phyloP scores from a whole-genome alignment of 2,329 filamentous ascomycete species.

The Hypoxylon sp. region DNA sequence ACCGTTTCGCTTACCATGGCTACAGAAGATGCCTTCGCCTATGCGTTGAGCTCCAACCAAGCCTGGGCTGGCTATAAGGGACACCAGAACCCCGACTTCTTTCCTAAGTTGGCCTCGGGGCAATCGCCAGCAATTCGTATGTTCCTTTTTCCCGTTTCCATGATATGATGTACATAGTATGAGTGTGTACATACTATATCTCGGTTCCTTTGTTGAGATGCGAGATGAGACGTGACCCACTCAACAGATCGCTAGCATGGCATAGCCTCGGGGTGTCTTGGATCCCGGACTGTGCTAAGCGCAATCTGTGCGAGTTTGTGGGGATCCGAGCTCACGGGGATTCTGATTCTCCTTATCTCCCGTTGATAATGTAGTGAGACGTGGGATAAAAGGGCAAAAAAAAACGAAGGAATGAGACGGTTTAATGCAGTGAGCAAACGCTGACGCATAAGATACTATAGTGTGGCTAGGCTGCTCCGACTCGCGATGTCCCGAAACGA shows the following conservation, averaged over 20 bases:
- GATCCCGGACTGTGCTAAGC: slow-evolving; percentile 15
- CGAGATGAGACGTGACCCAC: slow-evolving; percentile 40
- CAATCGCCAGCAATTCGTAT: slow-evolving; percentile 75
- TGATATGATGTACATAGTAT: neutral
- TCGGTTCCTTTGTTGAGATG: slow-evolving; percentile 37
- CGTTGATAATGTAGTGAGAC: slow-evolving; percentile 4
- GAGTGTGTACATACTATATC: too few relatives aligned
- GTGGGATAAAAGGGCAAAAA: slow-evolving; percentile 14
- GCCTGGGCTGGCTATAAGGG: slow-evolving; percentile 77
- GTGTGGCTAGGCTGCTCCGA: slow-evolving; percentile 92
- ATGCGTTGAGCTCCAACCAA: slow-evolving; percentile 77
- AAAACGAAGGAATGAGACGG: slow-evolving; percentile 14
- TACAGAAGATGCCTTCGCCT: slow-evolving; percentile 70
- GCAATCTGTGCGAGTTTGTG: neutral
- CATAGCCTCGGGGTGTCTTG: slow-evolving; percentile 25
- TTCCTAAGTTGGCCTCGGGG: slow-evolving; percentile 75
- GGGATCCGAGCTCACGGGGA: slow-evolving; percentile 1
- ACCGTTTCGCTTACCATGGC: slow-evolving; percentile 49
- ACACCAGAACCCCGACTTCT: slow-evolving; percentile 78
- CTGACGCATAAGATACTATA: slow-evolving; percentile 64
- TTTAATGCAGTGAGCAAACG: slow-evolving; percentile 30
- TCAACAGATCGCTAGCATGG: slow-evolving; percentile 43
- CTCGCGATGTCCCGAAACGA: slow-evolving; percentile 87
- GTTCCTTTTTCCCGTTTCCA: slow-evolving; percentile 48
- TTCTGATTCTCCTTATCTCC: neutral